Evolutionary conservation across 805 yeast species (phyloP).

Genomic region (Monosporozyma aerobia): DNA sequence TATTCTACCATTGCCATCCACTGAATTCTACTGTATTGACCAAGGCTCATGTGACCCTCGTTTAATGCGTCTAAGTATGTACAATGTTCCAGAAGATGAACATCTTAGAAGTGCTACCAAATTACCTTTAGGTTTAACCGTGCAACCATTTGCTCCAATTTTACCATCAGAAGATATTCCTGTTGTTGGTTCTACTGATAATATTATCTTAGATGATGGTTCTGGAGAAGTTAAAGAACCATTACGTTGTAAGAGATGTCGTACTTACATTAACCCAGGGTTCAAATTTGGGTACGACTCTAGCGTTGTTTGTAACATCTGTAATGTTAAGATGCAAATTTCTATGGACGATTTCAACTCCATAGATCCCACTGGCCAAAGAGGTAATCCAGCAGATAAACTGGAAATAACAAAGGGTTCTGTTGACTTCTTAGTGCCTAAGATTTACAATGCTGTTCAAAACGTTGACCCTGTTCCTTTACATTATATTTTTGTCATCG

Average conservation of each 20-base stretch:
- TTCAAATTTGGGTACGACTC: conserved; percentile 56
- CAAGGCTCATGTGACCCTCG: conserved; percentile 82
- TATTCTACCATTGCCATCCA: conserved; percentile 75
- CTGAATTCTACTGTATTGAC: conserved; percentile 60
- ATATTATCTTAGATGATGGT: conserved; percentile 2
- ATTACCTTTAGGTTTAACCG: conserved; percentile 71
- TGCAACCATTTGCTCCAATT: conserved; percentile 76
- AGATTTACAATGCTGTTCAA: conserved; percentile 49
- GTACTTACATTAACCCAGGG: conserved; percentile 81
- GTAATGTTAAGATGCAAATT: conserved; percentile 63
- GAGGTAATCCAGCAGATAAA: conserved; percentile 43
- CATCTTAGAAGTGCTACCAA: conserved; percentile 57
- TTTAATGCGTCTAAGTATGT: conserved; percentile 68
- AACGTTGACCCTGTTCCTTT: conserved; percentile 38
- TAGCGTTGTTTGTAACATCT: conserved; percentile 73
- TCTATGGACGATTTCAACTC: conserved; percentile 61
- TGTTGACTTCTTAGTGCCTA: conserved; percentile 75
- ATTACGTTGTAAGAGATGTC: conserved; percentile 84
- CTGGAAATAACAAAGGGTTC: conserved; percentile 71
- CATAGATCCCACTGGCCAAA: conserved; percentile 48
- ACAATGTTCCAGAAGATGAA: conserved; percentile 70
- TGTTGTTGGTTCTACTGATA: conserved; percentile 25
- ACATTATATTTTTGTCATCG: conserved; percentile 67
- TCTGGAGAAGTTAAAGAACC: conserved; percentile 40
- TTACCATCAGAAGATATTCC: conserved; percentile 49